A percentile compares a stretch with the other conserved stretches of the same genome.
Conservation (phyloP, 441 rosid genomes). For the Populus hybrid region DNA sequence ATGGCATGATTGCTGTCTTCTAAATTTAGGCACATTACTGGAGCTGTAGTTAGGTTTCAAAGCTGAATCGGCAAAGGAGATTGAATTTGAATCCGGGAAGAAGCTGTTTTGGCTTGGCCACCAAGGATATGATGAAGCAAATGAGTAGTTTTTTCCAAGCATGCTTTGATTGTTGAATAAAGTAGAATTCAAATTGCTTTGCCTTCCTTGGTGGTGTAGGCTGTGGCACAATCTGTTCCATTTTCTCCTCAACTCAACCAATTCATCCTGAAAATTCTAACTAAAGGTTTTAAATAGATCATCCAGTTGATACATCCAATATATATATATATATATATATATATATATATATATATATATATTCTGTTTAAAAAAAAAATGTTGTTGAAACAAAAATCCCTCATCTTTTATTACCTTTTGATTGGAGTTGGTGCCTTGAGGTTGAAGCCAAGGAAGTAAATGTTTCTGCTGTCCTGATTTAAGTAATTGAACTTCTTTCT, state of each 20-base stretch:
- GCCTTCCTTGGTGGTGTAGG: constrained; percentile 44
- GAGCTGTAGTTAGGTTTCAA: constrained; percentile 32
- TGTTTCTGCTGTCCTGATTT: constrained; percentile 51
- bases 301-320: background rate
- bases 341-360: background rate
- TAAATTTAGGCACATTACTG: constrained; percentile 57
- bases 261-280: constrained; percentile 47
- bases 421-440: constrained; percentile 35
- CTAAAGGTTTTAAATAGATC: background rate
- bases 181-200: constrained; percentile 17
- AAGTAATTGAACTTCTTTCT: constrained; percentile 62
- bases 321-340: background rate
- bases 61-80: constrained; percentile 43
- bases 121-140: constrained; percentile 45
- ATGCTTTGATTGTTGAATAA: constrained; percentile 17
- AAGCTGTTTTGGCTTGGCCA: constrained; percentile 44
- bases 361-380: no score
- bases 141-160: constrained; percentile 30
- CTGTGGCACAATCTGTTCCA: constrained; percentile 71
- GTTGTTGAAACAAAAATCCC: background rate
- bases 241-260: constrained; percentile 50
- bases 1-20: constrained; percentile 67
- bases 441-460: constrained; percentile 73
- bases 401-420: constrained; percentile 43
- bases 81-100: constrained; percentile 42